Percentiles rank a stretch among this genome's conserved stretches.
Evolutionary conservation across 2,329 filamentous ascomycete species (phyloP).

Genomic region (Monosporascus ibericus): DNA sequence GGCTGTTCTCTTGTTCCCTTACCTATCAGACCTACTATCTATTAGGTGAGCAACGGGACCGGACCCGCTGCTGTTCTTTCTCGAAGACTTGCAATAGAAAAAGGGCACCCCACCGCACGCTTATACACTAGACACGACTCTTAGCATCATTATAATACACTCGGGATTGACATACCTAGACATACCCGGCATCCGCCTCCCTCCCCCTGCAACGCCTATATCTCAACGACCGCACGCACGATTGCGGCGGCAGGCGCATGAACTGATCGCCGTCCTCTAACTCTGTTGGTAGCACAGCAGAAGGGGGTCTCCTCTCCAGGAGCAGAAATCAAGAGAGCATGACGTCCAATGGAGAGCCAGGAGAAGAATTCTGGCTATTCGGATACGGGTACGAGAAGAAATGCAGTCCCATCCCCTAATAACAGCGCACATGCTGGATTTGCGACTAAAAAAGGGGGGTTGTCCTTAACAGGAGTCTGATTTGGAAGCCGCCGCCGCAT

Average conservation of each 20-base stretch:
- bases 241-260: background rate
- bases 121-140: too few relatives aligned
- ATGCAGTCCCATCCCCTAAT: background rate
- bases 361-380: slow-evolving; percentile 87
- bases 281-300: background rate
- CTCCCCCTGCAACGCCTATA: too few relatives aligned
- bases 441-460: background rate
- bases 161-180: too few relatives aligned
- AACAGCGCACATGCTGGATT: background rate
- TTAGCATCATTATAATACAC: too few relatives aligned
- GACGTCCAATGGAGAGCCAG: slow-evolving; percentile 29
- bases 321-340: slow-evolving; percentile 26
- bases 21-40: background rate
- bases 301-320: too few relatives aligned
- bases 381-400: slow-evolving; percentile 73
- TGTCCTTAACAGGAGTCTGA: slow-evolving; percentile 63
- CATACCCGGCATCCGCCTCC: too few relatives aligned
- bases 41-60: background rate
- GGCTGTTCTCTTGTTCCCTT: background rate
- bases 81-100: too few relatives aligned
- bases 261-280: background rate
- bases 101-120: too few relatives aligned
- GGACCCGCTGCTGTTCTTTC: too few relatives aligned
- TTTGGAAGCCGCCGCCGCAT: slow-evolving; percentile 97
- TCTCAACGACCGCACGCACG: too few relatives aligned